Percentiles rank a stretch among this genome's conserved stretches.
Conservation (phyloP, 768 basidiomycete genomes). For the Naganishia onofrii region DNA sequence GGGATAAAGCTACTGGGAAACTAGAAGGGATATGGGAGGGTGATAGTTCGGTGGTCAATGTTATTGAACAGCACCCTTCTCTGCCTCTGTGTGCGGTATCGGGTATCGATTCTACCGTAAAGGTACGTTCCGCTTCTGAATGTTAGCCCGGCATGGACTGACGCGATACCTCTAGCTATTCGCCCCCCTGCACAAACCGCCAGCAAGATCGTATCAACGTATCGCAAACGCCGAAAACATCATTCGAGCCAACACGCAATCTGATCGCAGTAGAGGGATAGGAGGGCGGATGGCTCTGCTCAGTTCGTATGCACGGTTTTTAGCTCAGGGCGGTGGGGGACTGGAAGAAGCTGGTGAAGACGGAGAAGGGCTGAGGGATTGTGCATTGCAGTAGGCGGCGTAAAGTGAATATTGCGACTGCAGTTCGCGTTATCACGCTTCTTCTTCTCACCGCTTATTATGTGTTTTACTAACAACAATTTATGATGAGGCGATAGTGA, state of each 20-base stretch:
- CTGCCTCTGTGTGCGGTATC: constrained; percentile 79
- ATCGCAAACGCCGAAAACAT: constrained; percentile 23
- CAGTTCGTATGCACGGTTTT: constrained; percentile 17
- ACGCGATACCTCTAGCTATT: constrained; percentile 4
- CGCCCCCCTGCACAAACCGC: constrained; percentile 3
- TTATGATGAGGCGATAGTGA: too few relatives aligned
- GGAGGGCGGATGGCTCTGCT: constrained; percentile 20
- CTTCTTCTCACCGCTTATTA: too few relatives aligned
- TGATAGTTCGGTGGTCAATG: constrained; percentile 76
- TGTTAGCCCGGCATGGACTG: too few relatives aligned
- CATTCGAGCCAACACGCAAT: constrained; percentile 13
- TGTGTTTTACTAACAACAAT: too few relatives aligned
- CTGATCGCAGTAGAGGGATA: constrained; percentile 10
- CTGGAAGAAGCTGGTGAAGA: constrained; percentile 9
- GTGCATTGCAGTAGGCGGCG: constrained; percentile 17
- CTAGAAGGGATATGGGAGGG: constrained; percentile 79
- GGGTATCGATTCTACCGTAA: constrained; percentile 81
- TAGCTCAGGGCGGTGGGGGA: constrained; percentile 6
- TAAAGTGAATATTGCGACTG: too few relatives aligned
- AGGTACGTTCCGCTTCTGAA: constrained; percentile 56
- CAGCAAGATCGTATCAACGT: not conserved
- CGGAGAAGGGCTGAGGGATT: constrained; percentile 8
- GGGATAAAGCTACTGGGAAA: constrained; percentile 67
- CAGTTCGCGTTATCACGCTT: too few relatives aligned
- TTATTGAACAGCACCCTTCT: constrained; percentile 74